phyloP scores from a whole-genome alignment of 2,329 filamentous ascomycete species.

The Talaromyces sp. region DNA sequence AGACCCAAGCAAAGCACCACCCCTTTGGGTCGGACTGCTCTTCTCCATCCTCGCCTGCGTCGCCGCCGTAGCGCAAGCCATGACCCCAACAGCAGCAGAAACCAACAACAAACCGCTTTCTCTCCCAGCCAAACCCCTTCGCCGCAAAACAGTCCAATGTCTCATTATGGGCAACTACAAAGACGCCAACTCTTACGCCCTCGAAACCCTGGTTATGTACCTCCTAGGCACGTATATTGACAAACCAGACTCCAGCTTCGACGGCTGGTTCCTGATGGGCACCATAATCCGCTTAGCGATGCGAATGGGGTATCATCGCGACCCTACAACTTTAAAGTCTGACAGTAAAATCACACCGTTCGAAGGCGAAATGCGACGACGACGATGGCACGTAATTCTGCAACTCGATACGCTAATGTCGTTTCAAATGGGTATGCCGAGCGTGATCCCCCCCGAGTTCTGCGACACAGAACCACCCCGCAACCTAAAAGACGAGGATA shows the following conservation, averaged over 20 bases:
- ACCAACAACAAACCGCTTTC: background rate
- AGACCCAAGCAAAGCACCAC: conserved; percentile 15
- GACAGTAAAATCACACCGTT: conserved; percentile 51
- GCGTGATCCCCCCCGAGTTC: conserved; percentile 56
- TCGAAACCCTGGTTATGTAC: conserved; percentile 55
- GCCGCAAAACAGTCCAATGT: conserved; percentile 46
- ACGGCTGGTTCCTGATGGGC: conserved; percentile 51
- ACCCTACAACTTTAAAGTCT: conserved; percentile 46
- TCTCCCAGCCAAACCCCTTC: conserved; percentile 10
- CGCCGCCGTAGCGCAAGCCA: conserved; percentile 6
- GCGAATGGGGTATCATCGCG: conserved; percentile 56
- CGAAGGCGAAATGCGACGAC: conserved; percentile 49
- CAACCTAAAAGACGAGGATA: conserved; percentile 58
- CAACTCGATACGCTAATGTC: conserved; percentile 58
- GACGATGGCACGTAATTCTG: conserved; percentile 31
- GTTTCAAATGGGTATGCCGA: conserved; percentile 61
- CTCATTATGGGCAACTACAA: conserved; percentile 54
- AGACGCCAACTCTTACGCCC: conserved; percentile 48
- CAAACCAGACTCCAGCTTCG: conserved; percentile 52
- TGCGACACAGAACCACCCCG: conserved; percentile 54
- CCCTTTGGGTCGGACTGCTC: conserved; percentile 22
- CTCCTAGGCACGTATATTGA: conserved; percentile 53
- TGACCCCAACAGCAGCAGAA: background rate
- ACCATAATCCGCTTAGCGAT: conserved; percentile 55
- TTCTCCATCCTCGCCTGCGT: conserved; percentile 18